phyloP scores from a whole-genome alignment of 1,284 basidiomycete genomes.

The Cutaneotrichosporon arboriforme region DNA sequence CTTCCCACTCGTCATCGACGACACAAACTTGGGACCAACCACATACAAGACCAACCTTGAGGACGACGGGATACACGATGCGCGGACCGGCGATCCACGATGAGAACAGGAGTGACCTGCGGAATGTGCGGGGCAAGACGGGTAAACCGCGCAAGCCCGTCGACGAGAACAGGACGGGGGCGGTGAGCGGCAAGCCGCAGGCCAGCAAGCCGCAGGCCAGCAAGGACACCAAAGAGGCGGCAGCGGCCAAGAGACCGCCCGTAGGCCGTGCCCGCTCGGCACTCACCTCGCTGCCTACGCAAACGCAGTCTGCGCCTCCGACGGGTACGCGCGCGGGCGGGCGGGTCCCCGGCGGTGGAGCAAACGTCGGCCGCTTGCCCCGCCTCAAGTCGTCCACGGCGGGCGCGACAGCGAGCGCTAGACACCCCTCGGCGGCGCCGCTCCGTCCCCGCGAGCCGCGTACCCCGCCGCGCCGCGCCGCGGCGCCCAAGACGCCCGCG shows the following conservation, averaged over 20 bases:
- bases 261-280: neutral
- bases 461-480: neutral
- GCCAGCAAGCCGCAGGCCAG: neutral
- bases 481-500: neutral
- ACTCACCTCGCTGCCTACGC: neutral
- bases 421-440: neutral
- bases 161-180: neutral
- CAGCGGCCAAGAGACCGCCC: neutral
- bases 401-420: neutral
- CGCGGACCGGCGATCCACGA: neutral
- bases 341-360: neutral
- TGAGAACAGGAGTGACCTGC: neutral
- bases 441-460: neutral
- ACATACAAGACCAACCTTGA: neutral
- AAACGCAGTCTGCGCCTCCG: neutral
- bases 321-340: neutral
- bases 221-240: neutral
- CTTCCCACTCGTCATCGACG: neutral
- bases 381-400: neutral
- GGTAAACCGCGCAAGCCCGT: no score
- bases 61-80: neutral
- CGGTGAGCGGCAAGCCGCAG: neutral
- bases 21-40: neutral
- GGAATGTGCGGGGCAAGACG: no score
- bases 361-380: neutral